These are phyloP conservation scores for Candida patagonica DNA, from an alignment of 805 yeast species.

Conservation along the genomic window DNA sequence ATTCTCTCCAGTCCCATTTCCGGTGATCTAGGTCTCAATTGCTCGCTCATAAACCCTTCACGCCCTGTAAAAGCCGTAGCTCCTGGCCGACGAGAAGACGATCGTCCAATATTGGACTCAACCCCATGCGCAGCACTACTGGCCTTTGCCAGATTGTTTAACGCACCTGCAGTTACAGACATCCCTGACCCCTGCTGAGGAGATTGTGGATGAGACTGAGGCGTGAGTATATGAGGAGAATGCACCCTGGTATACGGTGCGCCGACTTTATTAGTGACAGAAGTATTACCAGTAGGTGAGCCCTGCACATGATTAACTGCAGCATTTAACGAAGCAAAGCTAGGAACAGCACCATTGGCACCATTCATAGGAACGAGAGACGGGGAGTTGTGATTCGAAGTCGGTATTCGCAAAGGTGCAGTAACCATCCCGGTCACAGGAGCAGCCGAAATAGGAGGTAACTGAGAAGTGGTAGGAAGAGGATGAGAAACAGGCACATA, in stretches of 20 bases:
- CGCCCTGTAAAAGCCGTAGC: neutral
- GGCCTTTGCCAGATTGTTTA: neutral
- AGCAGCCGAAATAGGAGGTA: slow-evolving; percentile 1
- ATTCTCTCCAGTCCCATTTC: slow-evolving; percentile 8
- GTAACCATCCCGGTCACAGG: neutral
- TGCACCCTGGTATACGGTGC: neutral
- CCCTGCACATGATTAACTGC: neutral
- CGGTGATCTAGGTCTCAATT: slow-evolving; percentile 14
- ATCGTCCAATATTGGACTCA: neutral
- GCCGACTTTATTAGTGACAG: slow-evolving; percentile 1
- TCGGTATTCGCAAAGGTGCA: slow-evolving; percentile 1
- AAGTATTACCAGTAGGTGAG: neutral
- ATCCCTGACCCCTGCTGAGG: slow-evolving; percentile 8
- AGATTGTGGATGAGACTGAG: slow-evolving; percentile 19
- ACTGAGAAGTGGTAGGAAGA: neutral
- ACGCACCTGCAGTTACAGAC: neutral
- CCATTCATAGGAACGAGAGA: neutral
- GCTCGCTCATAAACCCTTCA: slow-evolving; percentile 14
- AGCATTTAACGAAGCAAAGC: slow-evolving; percentile 5
- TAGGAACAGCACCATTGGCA: neutral
- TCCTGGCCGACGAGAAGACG: neutral
- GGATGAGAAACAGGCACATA: neutral
- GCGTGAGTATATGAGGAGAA: slow-evolving; percentile 16
- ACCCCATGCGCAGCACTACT: slow-evolving; percentile 1
- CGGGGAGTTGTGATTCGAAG: slow-evolving; percentile 1